Conservation (phyloP, 2,329 filamentous ascomycete species). For the Arthroderma sp. region DNA sequence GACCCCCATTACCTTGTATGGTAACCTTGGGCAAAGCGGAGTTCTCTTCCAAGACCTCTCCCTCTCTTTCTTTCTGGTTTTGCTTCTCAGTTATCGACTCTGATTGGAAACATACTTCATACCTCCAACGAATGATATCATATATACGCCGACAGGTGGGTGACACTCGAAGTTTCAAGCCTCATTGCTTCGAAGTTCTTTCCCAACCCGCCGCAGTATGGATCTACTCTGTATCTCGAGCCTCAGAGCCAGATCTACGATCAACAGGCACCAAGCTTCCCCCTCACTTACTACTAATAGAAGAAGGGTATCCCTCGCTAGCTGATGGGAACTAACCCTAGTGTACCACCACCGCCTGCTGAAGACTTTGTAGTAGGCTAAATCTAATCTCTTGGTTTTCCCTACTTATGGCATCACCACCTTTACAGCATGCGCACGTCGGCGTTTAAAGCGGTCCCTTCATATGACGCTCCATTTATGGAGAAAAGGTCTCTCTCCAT, state of each 20-base stretch:
- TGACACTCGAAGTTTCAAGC: not conserved
- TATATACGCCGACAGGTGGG: not conserved
- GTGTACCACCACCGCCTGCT: not conserved
- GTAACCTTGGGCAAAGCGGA: not conserved
- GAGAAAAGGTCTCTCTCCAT: not conserved
- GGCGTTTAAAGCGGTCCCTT: not conserved
- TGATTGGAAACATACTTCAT: not conserved
- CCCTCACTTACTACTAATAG: not conserved
- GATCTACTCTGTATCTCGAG: not conserved
- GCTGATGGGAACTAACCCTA: not conserved
- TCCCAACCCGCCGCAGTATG: not conserved
- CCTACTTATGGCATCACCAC: not conserved
- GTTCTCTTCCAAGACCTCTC: not conserved
- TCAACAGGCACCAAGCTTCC: conserved; percentile 4
- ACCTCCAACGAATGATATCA: not conserved
- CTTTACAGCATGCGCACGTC: not conserved
- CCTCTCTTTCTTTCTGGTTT: not conserved
- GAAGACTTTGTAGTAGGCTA: not conserved
- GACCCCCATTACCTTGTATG: not conserved
- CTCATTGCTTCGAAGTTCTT: not conserved
- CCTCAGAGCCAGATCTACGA: conserved; percentile 1
- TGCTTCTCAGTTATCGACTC: not conserved
- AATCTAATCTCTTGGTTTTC: not conserved
- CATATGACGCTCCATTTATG: not conserved
- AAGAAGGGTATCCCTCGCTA: not conserved